phyloP scores from a whole-genome alignment of 1,139 yeast genomes.

The Arxiozyma bovina region DNA sequence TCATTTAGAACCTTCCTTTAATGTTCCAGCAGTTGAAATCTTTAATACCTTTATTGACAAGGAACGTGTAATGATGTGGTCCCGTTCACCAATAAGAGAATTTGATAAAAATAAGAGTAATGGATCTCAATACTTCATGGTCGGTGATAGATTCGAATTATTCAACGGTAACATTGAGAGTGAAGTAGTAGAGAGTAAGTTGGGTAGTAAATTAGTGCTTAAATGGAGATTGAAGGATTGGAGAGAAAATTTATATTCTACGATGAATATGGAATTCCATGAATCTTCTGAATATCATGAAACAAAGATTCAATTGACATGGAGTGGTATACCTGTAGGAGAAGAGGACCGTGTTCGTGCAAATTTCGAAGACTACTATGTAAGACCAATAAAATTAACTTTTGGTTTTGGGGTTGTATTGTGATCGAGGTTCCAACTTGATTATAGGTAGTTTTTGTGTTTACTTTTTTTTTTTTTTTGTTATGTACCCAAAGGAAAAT shows the following conservation, averaged over 20 bases:
- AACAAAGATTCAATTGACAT: conserved; percentile 68
- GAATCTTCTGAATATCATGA: conserved; percentile 64
- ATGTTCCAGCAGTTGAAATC: conserved; percentile 79
- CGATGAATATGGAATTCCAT: conserved; percentile 52
- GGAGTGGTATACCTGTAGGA: conserved; percentile 94
- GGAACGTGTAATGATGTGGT: conserved; percentile 78
- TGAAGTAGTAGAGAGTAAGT: conserved; percentile 50
- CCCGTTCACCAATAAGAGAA: conserved; percentile 47
- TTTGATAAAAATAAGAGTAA: conserved; percentile 8
- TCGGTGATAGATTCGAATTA: conserved; percentile 55
- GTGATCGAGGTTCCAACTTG: conserved; percentile 24
- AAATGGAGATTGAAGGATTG: conserved; percentile 85
- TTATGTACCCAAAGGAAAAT: too few species aligned
- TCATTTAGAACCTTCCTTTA: conserved; percentile 70
- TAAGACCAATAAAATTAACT: conserved; percentile 76
- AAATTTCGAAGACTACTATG: conserved; percentile 83
- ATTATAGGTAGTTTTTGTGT: neutral
- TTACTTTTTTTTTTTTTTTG: too few species aligned
- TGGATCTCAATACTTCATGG: conserved; percentile 27
- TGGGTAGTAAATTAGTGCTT: conserved; percentile 49
- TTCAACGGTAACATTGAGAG: conserved; percentile 90
- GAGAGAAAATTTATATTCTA: conserved; percentile 76
- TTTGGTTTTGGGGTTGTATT: conserved; percentile 90
- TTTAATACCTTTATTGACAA: conserved; percentile 69
- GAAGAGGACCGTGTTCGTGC: conserved; percentile 82